Evolutionary conservation across 148 eudicot genomes (phyloP), one percentile per base, ranked within the genome.

Genomic region (Vaccinium vitisidaea): DNA sequence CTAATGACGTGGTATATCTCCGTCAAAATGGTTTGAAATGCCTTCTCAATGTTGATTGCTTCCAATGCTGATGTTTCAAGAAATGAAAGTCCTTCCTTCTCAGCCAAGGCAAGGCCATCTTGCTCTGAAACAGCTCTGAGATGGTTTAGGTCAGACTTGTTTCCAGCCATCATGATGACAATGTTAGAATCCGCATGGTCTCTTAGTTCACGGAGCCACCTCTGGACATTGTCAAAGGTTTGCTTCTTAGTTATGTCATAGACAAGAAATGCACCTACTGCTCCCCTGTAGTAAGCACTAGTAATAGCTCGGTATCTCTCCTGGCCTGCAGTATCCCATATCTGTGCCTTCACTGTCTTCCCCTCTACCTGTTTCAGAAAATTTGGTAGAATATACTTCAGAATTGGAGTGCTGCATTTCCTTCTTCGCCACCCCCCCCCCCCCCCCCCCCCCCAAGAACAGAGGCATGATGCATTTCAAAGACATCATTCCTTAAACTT

Each of bases 291-390:
- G 82, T 89, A 89, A 61, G 91, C 91, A 80, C 91, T 89, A 4
- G 91, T 89, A 79, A 89, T 89, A 14, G 91, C 91, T 43, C 91
- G 84, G 55, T 89, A 89, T 77, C 91, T 75, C 86, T 89, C 91
- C 79, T 89, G 91, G 11, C 91, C 89, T 52, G 91, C 91, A 63
- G 91, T 89, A 65, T 89, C 91, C 91, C 91, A 87, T 83, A 89
- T 89, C 48, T 89, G 91, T 80, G 91, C 91, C 85, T 89, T 89
- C 9, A 89, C 84, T 11, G 87, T 89, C 84, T 89, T 87, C 36
- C 91, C 89, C 16, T 89, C 91, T 59, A 89, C 87, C 90, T 89
- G 77, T 76, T 32, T 81, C 84, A 69, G 25, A 69, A 49, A 49
- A 67, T 67, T 23, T 70, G 48, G 78, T 21, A 70, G 49, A 30